Evolutionary conservation across 2,329 filamentous ascomycete genomes (phyloP).

Genomic region (Aspergillus tanneri): DNA sequence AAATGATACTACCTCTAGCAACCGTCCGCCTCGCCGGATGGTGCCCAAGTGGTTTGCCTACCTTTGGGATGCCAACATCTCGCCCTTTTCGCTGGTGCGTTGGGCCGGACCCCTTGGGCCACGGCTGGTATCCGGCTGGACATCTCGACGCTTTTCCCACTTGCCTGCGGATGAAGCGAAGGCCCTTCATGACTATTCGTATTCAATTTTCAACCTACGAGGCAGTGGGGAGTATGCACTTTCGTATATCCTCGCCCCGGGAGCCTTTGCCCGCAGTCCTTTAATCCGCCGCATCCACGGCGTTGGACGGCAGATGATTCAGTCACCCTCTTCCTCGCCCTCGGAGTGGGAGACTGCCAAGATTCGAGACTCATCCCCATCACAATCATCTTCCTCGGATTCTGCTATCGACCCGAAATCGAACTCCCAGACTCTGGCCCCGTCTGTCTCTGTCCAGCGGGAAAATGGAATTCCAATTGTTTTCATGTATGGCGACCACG

Average conservation of each 20-base stretch:
- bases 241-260: conserved; percentile 87
- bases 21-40: conserved; percentile 56
- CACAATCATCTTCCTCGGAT: conserved; percentile 16
- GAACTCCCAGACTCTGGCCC: conserved; percentile 35
- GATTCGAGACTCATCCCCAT: conserved; percentile 13
- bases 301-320: conserved; percentile 70
- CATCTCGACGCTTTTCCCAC: conserved; percentile 85
- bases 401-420: conserved; percentile 6
- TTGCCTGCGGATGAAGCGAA: conserved; percentile 76
- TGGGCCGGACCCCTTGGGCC: conserved; percentile 87
- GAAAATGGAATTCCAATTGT: conserved; percentile 77
- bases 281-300: conserved; percentile 83
- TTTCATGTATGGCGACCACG: conserved; percentile 94
- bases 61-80: conserved; percentile 96
- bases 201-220: conserved; percentile 87
- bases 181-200: conserved; percentile 88
- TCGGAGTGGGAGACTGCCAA: conserved; percentile 13
- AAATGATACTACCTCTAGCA: conserved; percentile 25
- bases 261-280: conserved; percentile 84
- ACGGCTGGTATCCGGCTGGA: conserved; percentile 92
- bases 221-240: conserved; percentile 94
- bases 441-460: conserved; percentile 29
- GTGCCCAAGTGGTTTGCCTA: conserved; percentile 85
- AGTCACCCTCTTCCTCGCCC: conserved; percentile 21
- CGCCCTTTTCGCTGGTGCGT: conserved; percentile 87